These are phyloP conservation scores for Ganoderma multipileum DNA, from an alignment of 1,284 basidiomycete species.

Conservation along the genomic window DNA sequence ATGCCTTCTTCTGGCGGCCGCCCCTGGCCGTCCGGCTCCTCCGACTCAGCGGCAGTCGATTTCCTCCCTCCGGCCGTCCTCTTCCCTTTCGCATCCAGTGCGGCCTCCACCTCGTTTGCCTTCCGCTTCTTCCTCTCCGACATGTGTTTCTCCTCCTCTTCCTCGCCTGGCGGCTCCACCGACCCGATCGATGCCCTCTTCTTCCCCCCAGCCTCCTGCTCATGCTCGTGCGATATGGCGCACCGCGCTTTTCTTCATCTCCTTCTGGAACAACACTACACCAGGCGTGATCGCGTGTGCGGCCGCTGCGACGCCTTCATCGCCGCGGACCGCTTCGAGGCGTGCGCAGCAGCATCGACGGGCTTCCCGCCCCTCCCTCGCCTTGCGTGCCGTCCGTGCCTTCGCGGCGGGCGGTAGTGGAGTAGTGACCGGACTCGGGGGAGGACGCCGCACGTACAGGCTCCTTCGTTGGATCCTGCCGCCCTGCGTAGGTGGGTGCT, in stretches of 20 bases:
- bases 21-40: slow-evolving; percentile 28
- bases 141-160: slow-evolving; percentile 37
- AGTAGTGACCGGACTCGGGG: slow-evolving; percentile 1
- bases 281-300: slow-evolving; percentile 79
- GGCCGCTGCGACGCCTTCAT: slow-evolving; percentile 67
- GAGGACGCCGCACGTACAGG: slow-evolving; percentile 13
- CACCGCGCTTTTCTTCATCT: slow-evolving; percentile 56
- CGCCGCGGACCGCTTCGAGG: slow-evolving; percentile 66
- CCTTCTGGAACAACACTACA: slow-evolving; percentile 69
- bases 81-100: slow-evolving; percentile 32
- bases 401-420: slow-evolving; percentile 14
- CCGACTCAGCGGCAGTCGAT: slow-evolving; percentile 13
- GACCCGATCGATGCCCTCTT: slow-evolving; percentile 34
- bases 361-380: slow-evolving; percentile 16
- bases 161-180: slow-evolving; percentile 31
- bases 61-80: slow-evolving; percentile 30
- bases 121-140: slow-evolving; percentile 44
- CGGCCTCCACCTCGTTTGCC: slow-evolving; percentile 29
- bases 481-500: background rate
- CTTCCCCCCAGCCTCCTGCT: slow-evolving; percentile 37
- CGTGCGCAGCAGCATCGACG: slow-evolving; percentile 28
- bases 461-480: slow-evolving; percentile 18
- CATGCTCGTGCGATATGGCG: slow-evolving; percentile 38
- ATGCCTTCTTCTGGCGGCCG: slow-evolving; percentile 26
- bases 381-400: slow-evolving; percentile 5